Evolutionary conservation across 73 alveolate genomes (phyloP), one percentile per base, ranked within the genome.

Genomic region (Tetrahymena malaccensis): DNA sequence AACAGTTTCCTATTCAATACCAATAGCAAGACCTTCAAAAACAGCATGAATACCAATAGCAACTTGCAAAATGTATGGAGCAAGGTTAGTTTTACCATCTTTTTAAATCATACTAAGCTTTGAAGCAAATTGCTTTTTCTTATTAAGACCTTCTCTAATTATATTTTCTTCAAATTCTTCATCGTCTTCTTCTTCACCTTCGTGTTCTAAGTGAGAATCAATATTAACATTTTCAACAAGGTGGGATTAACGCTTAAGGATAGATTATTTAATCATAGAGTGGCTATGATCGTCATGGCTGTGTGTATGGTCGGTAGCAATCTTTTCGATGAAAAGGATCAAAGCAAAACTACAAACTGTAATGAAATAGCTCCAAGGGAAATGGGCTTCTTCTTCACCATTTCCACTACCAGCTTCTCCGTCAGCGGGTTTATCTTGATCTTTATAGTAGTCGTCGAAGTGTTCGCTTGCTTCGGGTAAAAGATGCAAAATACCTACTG

Each of bases 11-110:
- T 98, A 95, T 95, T 96, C 95, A 21, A 98, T 97, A 10, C 99
- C 99, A 13, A 97, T 96, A 16, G 99, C 99, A 25, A 98, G 96
- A 35, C 99, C 99, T 96, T 98, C 99, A 84, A 98, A 98, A 94
- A 98, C 96, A 8, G 99, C 98, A 95, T 98, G 99, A 34, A 98
- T 97, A 19, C 99, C 98, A 34, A 98, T 94, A 33, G 99, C 99
- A 31, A 98, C 97, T 40, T 97, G 93, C 89, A 97, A 96, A 35
- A 97, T 97, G 94, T 97, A 97, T 13, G 99, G 99, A 40, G 99
- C 98, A 94, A 94, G 84, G 95, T 43, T 94, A 44, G 83, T 83
- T 94, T 97, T 0, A 37, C 96, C 93, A 93, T 70, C 85, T 35
- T 34, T 95, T 70, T 93, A 55, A 94, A 94, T 94, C 95, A 94